Base-by-base conservation (phyloP, 2,329 filamentous ascomycete species). In the Alternaria atra region DNA sequence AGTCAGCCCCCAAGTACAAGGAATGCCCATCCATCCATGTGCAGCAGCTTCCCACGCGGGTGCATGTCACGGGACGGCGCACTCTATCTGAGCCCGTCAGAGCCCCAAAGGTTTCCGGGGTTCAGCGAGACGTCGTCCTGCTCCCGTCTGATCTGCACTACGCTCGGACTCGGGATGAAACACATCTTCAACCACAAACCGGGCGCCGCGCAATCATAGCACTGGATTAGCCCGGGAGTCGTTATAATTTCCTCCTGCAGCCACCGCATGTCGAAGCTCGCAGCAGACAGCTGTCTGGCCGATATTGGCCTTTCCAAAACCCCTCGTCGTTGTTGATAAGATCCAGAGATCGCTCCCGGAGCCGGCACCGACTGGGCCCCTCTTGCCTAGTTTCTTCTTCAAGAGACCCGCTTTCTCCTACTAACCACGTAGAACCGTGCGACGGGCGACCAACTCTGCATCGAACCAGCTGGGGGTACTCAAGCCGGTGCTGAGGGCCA, bases 71-170 rank as follows among this genome's bases (percentile, higher is more conserved):
- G 55, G 54, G 63, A 65, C 56, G 23, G 48, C 13, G 55, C 46
- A 52, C 37, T 55, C 60, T 55, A 58, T 51, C 44, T 51, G 54
- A 56, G 35, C 34, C 39, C 10, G 39, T 23, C 39, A 40, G 17
- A 40, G 39, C 17, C 39, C 37, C 35, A 50, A 50, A 40, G 34
- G 54, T 39, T 30, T 56, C 54, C 29, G 54, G 35, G 35, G 37
- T 39, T 63, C 65, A 50, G 67, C 68, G 63, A 71, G 71, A 70
- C 47, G 37, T 52, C 47, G 17, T 35, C 30, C 62, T 65, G 64
- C 66, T 68, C 69, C 67, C 68, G 71, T 72, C 70, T 66, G 71
- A 73, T 73, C 69, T 64, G 63, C 72, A 64, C 44, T 27, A 43
- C 39, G 53, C 55, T 53, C 56, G 64, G 63, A 55, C 59, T 35